Evolutionary conservation across 345 rosid species (phyloP).

Genomic region (Eucalyptus pauciflora): DNA sequence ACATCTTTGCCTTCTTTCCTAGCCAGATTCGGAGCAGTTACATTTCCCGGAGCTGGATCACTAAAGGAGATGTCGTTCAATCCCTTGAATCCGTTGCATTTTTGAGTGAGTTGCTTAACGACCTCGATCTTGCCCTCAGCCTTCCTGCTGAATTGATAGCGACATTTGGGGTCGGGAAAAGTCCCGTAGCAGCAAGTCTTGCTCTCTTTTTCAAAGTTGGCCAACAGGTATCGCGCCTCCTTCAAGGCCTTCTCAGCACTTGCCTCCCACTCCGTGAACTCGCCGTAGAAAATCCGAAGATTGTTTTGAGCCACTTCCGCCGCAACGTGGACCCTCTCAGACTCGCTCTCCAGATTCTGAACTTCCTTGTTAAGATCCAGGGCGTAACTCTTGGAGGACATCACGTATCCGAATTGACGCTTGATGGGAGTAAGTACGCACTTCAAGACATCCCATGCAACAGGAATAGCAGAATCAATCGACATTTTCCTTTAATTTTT

Average conservation of each 20-base stretch:
- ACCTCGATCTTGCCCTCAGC: neutral
- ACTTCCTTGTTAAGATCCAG: neutral
- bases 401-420: neutral
- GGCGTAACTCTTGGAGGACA: neutral
- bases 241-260: neutral
- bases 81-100: accelerated
- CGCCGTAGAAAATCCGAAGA: accelerated
- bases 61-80: neutral
- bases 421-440: accelerated
- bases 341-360: accelerated
- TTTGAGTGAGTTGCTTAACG: neutral
- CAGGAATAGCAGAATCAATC: accelerated
- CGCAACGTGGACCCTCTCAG: accelerated
- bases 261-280: too few relatives aligned
- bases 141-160: neutral
- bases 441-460: neutral
- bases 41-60: accelerated
- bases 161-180: accelerated
- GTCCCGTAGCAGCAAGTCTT: neutral
- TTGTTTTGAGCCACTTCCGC: neutral
- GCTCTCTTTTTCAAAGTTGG: accelerated
- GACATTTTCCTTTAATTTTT: neutral
- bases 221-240: neutral
- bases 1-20: too few relatives aligned
- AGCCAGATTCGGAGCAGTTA: accelerated